phyloP scores from a whole-genome alignment of 495 filamentous ascomycete genomes.

The Neurospora sp. region DNA sequence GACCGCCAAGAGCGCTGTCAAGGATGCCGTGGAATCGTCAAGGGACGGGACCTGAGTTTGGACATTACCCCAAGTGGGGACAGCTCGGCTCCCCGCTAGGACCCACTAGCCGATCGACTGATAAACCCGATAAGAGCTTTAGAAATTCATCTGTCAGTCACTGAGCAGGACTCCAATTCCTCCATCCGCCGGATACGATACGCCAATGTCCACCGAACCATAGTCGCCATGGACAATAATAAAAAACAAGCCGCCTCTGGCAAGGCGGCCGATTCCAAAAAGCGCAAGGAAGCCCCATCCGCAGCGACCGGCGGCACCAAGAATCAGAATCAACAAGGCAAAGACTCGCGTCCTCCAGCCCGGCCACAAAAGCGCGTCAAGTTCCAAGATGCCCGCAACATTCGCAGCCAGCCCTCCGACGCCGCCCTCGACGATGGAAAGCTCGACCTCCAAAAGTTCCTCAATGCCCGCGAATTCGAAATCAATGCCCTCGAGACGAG shows the following conservation, averaged over 20 bases:
- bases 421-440: slow-evolving; percentile 67
- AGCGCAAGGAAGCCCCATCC: slow-evolving; percentile 11
- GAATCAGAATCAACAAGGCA: background rate
- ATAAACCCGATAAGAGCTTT: slow-evolving; percentile 19
- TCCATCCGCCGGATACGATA: background rate
- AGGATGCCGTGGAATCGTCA: background rate
- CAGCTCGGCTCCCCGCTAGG: background rate
- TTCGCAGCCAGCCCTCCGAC: slow-evolving; percentile 61
- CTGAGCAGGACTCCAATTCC: background rate
- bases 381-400: slow-evolving; percentile 55
- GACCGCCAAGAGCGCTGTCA: background rate
- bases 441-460: slow-evolving; percentile 71
- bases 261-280: slow-evolving; percentile 1
- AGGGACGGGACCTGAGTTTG: background rate
- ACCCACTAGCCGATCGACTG: slow-evolving; percentile 1
- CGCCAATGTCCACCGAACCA: background rate
- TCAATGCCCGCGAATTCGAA: slow-evolving; percentile 75
- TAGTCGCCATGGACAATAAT: slow-evolving; percentile 5
- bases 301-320: background rate
- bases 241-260: background rate
- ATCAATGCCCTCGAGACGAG: slow-evolving; percentile 74
- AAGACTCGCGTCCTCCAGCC: background rate
- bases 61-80: background rate
- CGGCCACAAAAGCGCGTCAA: slow-evolving; percentile 47
- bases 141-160: slow-evolving; percentile 4